Evolutionary conservation across 78 protist genomes (phyloP), one percentile per base, ranked within the genome.

Genomic region (Cavenderia fasciculata): DNA sequence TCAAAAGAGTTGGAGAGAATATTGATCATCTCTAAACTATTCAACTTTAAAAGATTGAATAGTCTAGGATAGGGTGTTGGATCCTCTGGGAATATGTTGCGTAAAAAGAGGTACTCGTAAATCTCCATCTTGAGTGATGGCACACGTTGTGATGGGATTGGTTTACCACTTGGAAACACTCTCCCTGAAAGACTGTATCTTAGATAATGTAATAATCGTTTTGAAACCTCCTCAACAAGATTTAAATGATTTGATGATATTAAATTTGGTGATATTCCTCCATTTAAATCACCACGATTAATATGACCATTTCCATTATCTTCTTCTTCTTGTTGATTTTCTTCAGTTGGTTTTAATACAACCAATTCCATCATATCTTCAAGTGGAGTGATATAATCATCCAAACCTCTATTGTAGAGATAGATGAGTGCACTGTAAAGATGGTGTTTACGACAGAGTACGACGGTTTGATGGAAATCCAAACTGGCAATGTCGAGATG

Each of bases 311-410:
- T 34, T 33, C 29, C 38, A 2, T 52, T 2, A 8, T 51, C 44
- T 11, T 51, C n/a, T 8, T 31, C 56, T 40, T 34, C 29, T 33
- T 38, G 57, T 18, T 46, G 41, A 21, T 49, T 86, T 14, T 65
- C 44, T 7, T 52, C 14, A 61, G 12, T 36, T 57, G 85, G 93
- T 34, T 56, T 59, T 19, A 74, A 70, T 3, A 61, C 59, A 0
- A 59, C 33, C 2, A 43, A 54, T 25, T 62, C 86, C 69, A 79
- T 51, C 87, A 92, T 44, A 51, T 92, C 91, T 16, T 54, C 75
- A 27, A 92, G 56, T n/a, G 95, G 95, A 21, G 92, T 68, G 16
- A 84, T 59, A 59, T 92, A 92, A 47, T 92, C 95, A n/a, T 59
- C 57, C 21, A 92, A 43, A 8, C 87, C 95, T 19, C 56, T 47